These are phyloP conservation scores for Scalesia atractyloides DNA, from an alignment of 129 eudicot genomes.

Conservation along the genomic window DNA sequence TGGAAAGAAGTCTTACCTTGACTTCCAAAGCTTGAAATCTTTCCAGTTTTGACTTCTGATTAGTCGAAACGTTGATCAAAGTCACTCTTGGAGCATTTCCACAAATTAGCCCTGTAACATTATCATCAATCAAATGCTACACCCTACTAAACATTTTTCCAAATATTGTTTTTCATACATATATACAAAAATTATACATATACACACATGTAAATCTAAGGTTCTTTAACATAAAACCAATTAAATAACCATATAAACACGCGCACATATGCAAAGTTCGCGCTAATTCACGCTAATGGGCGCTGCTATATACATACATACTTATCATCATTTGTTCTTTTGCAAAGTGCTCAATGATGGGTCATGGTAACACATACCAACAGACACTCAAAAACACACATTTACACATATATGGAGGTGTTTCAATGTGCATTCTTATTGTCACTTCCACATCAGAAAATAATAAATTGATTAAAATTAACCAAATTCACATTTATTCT, in stretches of 20 bases:
- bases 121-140: constrained; percentile 13
- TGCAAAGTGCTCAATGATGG: neutral
- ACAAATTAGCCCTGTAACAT: constrained; percentile 39
- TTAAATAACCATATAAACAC: neutral
- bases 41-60: constrained; percentile 36
- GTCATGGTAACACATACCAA: neutral
- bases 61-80: constrained; percentile 35
- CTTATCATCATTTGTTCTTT: neutral
- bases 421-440: constrained; percentile 1
- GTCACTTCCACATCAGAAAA: neutral
- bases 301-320: neutral
- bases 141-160: neutral
- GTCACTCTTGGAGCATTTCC: constrained; percentile 43
- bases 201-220: neutral
- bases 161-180: neutral
- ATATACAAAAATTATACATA: neutral
- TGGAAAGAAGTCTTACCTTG: constrained; percentile 39
- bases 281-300: no score
- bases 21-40: constrained; percentile 51
- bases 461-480: neutral
- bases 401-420: neutral
- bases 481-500: neutral
- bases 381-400: neutral
- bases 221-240: neutral
- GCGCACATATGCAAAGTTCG: neutral